Conservation (phyloP, 257 asterid species). For the Mentha longifolia region DNA sequence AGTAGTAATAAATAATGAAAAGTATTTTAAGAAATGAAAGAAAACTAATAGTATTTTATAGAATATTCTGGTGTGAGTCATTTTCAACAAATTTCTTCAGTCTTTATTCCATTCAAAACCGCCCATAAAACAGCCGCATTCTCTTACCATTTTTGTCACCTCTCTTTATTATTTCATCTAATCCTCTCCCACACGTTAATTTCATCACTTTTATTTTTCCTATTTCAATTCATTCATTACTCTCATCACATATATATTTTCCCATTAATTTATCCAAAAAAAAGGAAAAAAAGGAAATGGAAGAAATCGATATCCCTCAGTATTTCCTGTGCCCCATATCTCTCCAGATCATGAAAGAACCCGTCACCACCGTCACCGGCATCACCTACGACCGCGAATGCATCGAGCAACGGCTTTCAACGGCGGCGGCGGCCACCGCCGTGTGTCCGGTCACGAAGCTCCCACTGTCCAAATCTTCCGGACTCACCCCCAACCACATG, state of each 20-base stretch:
- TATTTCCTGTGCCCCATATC: constrained; percentile 92
- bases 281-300: constrained; percentile 39
- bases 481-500: constrained; percentile 88
- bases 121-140: constrained; percentile 45
- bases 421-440: constrained; percentile 30
- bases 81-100: constrained; percentile 16
- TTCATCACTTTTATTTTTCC: not conserved
- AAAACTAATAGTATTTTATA: not conserved
- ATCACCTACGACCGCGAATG: constrained; percentile 87
- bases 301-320: constrained; percentile 71
- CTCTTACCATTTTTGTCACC: constrained; percentile 29
- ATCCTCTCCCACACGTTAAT: constrained; percentile 20
- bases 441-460: constrained; percentile 81
- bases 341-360: constrained; percentile 88
- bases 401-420: constrained; percentile 74
- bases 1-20: no score
- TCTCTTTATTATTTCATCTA: constrained; percentile 11
- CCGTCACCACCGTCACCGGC: constrained; percentile 83
- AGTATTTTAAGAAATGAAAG: no score
- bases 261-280: not conserved
- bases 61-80: constrained; percentile 16
- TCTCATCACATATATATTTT: constrained; percentile 7
- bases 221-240: not conserved
- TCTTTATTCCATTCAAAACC: constrained; percentile 39
- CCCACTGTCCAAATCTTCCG: constrained; percentile 51